These are phyloP conservation scores for Canavalia ensiformis DNA, from an alignment of 306 rosid genomes.

Conservation along the genomic window DNA sequence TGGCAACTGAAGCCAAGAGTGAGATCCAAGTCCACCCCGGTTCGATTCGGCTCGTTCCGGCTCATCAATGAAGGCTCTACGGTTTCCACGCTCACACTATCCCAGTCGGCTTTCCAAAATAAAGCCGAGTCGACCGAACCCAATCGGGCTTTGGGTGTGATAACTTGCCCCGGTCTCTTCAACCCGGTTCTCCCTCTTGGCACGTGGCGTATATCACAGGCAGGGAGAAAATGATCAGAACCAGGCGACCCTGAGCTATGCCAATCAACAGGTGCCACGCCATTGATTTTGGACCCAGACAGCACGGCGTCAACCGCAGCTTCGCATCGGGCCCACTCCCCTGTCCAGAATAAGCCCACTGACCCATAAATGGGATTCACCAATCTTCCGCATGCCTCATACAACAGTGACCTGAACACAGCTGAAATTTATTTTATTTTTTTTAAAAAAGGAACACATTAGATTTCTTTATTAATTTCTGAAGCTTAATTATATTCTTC, in stretches of 20 bases:
- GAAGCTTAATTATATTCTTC: not conserved
- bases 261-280: not conserved
- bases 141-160: constrained; percentile 29
- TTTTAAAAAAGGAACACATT: not conserved
- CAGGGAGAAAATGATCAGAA: not conserved
- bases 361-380: constrained; percentile 76
- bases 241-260: not conserved
- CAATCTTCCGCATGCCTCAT: constrained; percentile 78
- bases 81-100: constrained; percentile 29
- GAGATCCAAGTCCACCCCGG: constrained; percentile 52
- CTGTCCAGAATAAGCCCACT: constrained; percentile 63
- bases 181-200: constrained; percentile 45
- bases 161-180: constrained; percentile 42
- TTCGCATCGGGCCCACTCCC: constrained; percentile 68
- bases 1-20: constrained; percentile 48
- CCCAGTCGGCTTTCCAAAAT: constrained; percentile 17
- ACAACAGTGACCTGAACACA: constrained; percentile 68
- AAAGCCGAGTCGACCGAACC: not conserved
- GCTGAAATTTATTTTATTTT: constrained; percentile 36
- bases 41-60: constrained; percentile 17
- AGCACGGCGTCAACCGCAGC: constrained; percentile 70
- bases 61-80: constrained; percentile 38
- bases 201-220: constrained; percentile 62
- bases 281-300: constrained; percentile 51
- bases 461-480: not conserved